Percentiles rank a stretch among this genome's conserved stretches.
Evolutionary conservation across 306 rosid genomes (phyloP).

Genomic region (Cucurbita maxima): DNA sequence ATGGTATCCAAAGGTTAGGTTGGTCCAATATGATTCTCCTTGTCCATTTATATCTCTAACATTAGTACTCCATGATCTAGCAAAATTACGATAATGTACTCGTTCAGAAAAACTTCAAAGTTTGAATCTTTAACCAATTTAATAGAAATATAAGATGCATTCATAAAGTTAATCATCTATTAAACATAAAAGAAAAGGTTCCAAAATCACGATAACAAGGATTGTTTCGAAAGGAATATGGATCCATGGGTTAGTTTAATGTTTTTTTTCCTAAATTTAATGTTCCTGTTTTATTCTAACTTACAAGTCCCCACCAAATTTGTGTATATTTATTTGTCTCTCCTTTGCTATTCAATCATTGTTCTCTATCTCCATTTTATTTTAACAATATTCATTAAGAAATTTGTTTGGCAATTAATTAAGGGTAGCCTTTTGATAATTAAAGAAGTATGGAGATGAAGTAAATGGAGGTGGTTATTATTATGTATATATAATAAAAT

Average conservation of each 20-base stretch:
- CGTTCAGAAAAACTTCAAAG: too few species aligned
- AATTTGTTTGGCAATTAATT: not conserved
- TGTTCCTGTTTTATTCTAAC: conserved; percentile 5
- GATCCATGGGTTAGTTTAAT: not conserved
- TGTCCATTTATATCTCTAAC: too few species aligned
- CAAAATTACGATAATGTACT: too few species aligned
- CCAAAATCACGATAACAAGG: not conserved
- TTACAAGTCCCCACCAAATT: conserved; percentile 5
- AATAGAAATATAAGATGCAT: too few species aligned
- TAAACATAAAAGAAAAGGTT: not conserved
- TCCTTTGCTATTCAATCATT: conserved; percentile 4
- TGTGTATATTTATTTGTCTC: conserved; percentile 3
- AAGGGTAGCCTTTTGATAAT: not conserved
- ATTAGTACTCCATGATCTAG: too few species aligned
- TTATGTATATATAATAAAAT: not conserved
- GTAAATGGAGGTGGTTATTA: not conserved
- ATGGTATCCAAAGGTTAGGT: too few species aligned
- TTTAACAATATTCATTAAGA: too few species aligned
- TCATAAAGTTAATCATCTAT: too few species aligned
- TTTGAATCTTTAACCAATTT: too few species aligned
- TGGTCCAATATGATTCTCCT: too few species aligned
- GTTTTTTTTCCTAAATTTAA: not conserved
- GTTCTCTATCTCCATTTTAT: not conserved
- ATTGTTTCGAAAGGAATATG: not conserved
- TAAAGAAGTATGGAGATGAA: not conserved